Conservation (phyloP, 2,329 filamentous ascomycete species). For the Colletotrichum sp. region DNA sequence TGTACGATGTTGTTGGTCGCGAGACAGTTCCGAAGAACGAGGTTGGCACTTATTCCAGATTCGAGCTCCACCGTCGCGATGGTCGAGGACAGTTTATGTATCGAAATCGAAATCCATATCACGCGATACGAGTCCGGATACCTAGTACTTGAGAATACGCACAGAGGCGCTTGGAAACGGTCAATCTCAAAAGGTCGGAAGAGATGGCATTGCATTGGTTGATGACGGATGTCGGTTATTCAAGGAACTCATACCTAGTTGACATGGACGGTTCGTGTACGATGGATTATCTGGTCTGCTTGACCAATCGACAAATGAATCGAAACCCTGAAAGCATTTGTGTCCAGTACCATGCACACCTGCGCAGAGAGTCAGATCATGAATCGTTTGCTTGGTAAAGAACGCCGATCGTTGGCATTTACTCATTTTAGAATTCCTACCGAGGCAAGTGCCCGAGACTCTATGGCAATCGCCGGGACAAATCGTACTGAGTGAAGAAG, state of each 20-base stretch:
- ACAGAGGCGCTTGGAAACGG: background rate
- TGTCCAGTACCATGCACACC: background rate
- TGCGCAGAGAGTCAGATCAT: background rate
- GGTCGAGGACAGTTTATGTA: background rate
- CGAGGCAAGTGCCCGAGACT: background rate
- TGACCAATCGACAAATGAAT: background rate
- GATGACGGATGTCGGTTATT: background rate
- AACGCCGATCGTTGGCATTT: background rate
- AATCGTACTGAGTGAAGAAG: background rate
- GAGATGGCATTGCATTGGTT: background rate
- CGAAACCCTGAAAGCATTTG: background rate
- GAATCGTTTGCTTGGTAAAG: accelerated
- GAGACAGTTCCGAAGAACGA: background rate
- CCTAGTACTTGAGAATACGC: background rate
- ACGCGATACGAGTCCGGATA: background rate
- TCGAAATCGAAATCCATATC: background rate
- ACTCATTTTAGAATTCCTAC: accelerated
- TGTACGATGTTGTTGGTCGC: background rate
- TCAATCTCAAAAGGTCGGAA: background rate
- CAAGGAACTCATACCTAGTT: background rate
- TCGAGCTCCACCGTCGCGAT: background rate
- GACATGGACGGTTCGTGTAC: background rate
- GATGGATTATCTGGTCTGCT: background rate
- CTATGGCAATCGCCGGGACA: background rate
- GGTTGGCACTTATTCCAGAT: background rate